Evolutionary conservation across 164 flowering plant genomes (phyloP).

Genomic region (Vitis rotundifolia): DNA sequence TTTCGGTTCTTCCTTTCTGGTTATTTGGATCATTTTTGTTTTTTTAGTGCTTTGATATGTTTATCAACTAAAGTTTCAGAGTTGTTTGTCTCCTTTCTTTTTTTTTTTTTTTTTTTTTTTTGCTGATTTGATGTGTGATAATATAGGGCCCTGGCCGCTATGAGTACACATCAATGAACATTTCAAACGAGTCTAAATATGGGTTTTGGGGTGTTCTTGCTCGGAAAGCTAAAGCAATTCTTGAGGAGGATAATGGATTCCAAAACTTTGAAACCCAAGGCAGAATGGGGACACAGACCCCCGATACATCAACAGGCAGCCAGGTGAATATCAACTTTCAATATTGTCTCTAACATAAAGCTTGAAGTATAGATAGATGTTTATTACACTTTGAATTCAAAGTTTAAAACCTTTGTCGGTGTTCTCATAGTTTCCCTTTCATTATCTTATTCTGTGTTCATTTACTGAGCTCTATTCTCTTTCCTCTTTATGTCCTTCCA

Average conservation of each 20-base stretch:
- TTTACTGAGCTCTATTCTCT: neutral
- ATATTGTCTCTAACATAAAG: neutral
- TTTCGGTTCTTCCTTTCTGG: too few relatives aligned
- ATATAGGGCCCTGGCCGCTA: slow-evolving; percentile 48
- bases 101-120: neutral
- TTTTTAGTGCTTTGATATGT: too few relatives aligned
- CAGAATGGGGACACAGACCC: slow-evolving; percentile 25
- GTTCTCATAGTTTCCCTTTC: neutral
- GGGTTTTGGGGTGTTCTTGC: slow-evolving; percentile 93
- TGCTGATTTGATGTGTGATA: slow-evolving; percentile 9
- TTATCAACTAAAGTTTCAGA: too few relatives aligned
- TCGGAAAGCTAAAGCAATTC: slow-evolving; percentile 82
- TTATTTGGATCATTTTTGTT: too few relatives aligned
- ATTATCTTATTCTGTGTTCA: neutral
- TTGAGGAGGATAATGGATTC: slow-evolving; percentile 64
- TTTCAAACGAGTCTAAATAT: slow-evolving; percentile 44
- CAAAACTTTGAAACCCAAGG: slow-evolving; percentile 34
- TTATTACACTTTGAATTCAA: neutral
- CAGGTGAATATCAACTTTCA: slow-evolving; percentile 41
- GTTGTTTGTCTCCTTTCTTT: too few relatives aligned
- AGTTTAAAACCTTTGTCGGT: neutral
- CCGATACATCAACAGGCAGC: slow-evolving; percentile 27
- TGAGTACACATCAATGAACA: slow-evolving; percentile 50
- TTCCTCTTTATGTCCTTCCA: neutral
- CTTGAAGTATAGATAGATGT: neutral